Evolutionary conservation across 1,284 basidiomycete genomes (phyloP).

Genomic region (Cystobasidium slooffiae): DNA sequence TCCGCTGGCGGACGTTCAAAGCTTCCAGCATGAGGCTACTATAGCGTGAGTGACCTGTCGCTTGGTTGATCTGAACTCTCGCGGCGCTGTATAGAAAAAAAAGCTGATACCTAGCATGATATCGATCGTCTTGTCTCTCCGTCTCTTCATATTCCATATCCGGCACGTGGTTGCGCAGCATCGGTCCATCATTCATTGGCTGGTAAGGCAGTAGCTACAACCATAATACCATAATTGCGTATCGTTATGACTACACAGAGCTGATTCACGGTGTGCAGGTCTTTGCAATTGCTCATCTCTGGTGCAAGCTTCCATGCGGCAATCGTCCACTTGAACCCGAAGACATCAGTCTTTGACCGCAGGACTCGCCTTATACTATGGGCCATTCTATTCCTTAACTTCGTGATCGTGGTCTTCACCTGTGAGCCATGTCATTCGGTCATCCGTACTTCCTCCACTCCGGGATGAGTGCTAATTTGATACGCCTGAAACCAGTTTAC

Average conservation of each 20-base stretch:
- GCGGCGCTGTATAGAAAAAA: too few species aligned
- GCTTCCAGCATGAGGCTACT: constrained; percentile 2
- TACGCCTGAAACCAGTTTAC: constrained; percentile 9
- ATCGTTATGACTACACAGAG: background rate
- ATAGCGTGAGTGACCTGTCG: constrained; percentile 1
- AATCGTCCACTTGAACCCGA: constrained; percentile 1
- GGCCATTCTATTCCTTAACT: background rate
- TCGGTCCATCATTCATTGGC: constrained; percentile 25
- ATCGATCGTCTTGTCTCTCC: background rate
- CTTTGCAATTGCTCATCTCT: constrained; percentile 16
- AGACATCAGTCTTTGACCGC: constrained; percentile 4
- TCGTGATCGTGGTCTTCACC: constrained; percentile 1
- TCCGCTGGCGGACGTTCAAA: constrained; percentile 1
- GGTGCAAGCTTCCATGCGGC: constrained; percentile 17
- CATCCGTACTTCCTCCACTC: background rate
- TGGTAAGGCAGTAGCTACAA: constrained; percentile 24
- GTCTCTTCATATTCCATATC: background rate
- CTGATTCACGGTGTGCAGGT: background rate
- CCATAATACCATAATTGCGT: background rate
- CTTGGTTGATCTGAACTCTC: too few species aligned
- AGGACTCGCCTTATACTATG: constrained; percentile 1
- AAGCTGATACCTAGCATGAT: background rate
- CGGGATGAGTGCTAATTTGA: background rate
- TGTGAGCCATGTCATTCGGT: background rate
- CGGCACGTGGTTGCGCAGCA: background rate